Conservation (phyloP, 148 eudicot genomes). For the Rhododendron ovatum region DNA sequence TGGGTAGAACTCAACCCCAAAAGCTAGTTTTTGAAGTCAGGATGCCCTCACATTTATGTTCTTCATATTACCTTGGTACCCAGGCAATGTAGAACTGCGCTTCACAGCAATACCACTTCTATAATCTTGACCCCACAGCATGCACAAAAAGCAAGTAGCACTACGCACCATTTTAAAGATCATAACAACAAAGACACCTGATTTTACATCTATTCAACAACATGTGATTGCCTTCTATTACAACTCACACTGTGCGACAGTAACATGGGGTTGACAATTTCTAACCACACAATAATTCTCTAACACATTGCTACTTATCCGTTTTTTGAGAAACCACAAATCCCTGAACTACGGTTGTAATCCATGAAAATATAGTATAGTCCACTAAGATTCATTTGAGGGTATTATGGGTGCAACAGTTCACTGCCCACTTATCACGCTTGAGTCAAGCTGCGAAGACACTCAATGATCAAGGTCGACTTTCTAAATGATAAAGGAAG, state of each 20-base stretch:
- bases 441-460: conserved; percentile 1
- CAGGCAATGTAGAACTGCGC: neutral
- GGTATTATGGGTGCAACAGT: neutral
- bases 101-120: neutral
- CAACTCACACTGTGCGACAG: neutral
- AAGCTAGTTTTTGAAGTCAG: neutral
- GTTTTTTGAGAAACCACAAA: neutral
- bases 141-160: neutral
- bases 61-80: too few relatives aligned
- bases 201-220: neutral
- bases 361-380: neutral
- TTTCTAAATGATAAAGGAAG: neutral
- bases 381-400: conserved; percentile 6
- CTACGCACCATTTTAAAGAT: neutral
- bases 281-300: neutral
- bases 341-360: neutral
- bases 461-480: neutral
- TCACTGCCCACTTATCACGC: conserved; percentile 2
- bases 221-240: neutral
- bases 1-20: neutral
- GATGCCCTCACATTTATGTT: neutral
- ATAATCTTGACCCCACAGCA: conserved; percentile 2
- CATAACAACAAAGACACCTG: neutral
- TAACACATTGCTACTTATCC: neutral
- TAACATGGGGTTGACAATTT: neutral